Percentiles rank a stretch among this genome's conserved stretches.
Conservation (phyloP, 768 basidiomycete species). For the Vararia minispora region DNA sequence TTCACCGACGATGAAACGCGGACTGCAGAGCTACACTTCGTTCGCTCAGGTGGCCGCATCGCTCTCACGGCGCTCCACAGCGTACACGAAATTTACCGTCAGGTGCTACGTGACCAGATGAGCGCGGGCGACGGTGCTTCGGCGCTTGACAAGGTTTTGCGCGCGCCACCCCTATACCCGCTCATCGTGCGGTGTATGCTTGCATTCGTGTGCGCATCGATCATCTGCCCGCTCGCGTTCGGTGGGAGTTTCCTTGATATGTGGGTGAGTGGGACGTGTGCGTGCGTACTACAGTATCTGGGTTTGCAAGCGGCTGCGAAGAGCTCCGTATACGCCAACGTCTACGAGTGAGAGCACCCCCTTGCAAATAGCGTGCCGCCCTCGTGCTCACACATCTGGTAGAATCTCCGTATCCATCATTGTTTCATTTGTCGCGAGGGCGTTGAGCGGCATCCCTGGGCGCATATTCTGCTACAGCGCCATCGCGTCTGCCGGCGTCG, state of each 20-base stretch:
- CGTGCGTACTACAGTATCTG: constrained; percentile 63
- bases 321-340: constrained; percentile 87
- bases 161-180: constrained; percentile 56
- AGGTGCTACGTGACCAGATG: constrained; percentile 77
- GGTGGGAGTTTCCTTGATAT: constrained; percentile 77
- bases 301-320: constrained; percentile 76
- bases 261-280: constrained; percentile 65
- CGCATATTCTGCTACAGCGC: constrained; percentile 83
- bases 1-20: constrained; percentile 67
- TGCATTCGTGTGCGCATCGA: constrained; percentile 66
- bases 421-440: constrained; percentile 74
- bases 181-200: constrained; percentile 57
- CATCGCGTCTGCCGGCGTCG: constrained; percentile 80
- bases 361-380: not conserved
- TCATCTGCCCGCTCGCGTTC: constrained; percentile 77
- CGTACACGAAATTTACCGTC: constrained; percentile 77
- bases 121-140: constrained; percentile 61
- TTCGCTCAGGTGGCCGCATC: constrained; percentile 70
- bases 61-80: constrained; percentile 74
- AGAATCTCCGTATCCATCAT: constrained; percentile 81
- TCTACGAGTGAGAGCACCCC: constrained; percentile 67
- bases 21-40: constrained; percentile 74
- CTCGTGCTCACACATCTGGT: not conserved
- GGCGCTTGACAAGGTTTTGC: constrained; percentile 52
- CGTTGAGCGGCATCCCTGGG: constrained; percentile 63